Base-by-base conservation (phyloP, 2,329 filamentous ascomycete species). In the Phyllachora maydis region DNA sequence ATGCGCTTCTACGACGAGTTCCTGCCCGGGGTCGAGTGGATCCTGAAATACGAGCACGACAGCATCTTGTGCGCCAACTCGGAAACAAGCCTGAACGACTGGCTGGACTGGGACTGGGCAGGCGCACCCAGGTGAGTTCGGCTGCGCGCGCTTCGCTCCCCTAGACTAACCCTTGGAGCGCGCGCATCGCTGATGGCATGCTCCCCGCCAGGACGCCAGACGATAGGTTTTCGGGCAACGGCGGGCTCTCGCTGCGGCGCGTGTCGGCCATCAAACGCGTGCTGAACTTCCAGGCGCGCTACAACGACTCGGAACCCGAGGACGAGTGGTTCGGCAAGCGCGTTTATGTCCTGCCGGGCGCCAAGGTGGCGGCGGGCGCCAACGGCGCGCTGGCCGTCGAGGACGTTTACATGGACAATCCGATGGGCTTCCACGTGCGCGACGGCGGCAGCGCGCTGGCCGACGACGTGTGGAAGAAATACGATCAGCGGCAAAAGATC, bases 11-110 rank as follows among this genome's bases (percentile, higher is more conserved):
- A 65, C 34, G 46, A 59, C 29, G 50, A 56, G 29, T 50, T 59
- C 23, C 34, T 63, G 11, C 49, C 56, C 1, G 46, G 43, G 0
- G 56, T 54, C 16, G 58, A 65, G 38, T 64, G 56, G 56, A 38
- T 65, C 14, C 42, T 66, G 25, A 55, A 56, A 34, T 65, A 54
- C 32, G 57, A 65, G 32, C 45, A 50, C n/a, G 60, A 65, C 35
- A 60, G 54, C 33, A 60, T 65, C 21, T 39, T 65, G 21, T 65
- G 60, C 32, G 52, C 59, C 26, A 64, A 64, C 34, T 58, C 57
- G 8, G 43, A 45, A n/a, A 45, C 37, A 18, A 55, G 54, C 30
- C 36, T 65, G 18, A 54, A 65, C 31, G 54, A 62, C 5, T 65
- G 56, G 56, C 41, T 65, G 7, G 37, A 46, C n/a, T 64, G 52